A percentile compares a stretch with the other conserved stretches of the same genome.
Evolutionary conservation across 768 basidiomycete genomes (phyloP).

Genomic region (Leccinum disarticulatum): DNA sequence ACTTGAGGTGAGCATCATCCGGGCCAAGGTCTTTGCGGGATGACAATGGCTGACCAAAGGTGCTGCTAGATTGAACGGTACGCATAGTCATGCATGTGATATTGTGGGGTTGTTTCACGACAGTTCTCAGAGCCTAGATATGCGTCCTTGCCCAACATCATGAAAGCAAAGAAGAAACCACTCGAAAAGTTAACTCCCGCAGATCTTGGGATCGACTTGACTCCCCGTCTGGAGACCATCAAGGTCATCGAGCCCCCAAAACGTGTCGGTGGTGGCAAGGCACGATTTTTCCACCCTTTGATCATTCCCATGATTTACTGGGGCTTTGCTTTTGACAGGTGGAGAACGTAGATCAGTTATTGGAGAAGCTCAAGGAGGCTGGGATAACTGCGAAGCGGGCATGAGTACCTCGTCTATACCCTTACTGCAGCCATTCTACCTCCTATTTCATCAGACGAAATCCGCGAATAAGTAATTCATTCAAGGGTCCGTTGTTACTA

Average conservation of each 20-base stretch:
- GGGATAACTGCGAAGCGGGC: constrained; percentile 47
- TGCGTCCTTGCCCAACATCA: constrained; percentile 95
- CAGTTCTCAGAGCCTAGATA: constrained; percentile 82
- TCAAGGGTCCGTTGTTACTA: constrained; percentile 14
- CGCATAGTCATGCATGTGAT: constrained; percentile 7
- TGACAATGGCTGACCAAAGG: not conserved
- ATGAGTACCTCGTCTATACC: constrained; percentile 16
- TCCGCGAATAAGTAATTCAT: constrained; percentile 16
- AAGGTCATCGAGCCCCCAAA: constrained; percentile 89
- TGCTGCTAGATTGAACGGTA: constrained; percentile 67
- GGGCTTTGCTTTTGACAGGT: constrained; percentile 43
- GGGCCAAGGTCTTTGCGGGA: not conserved
- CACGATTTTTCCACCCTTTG: constrained; percentile 22
- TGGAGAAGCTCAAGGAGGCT: constrained; percentile 86
- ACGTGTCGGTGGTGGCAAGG: constrained; percentile 91
- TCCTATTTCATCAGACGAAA: not conserved
- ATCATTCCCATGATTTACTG: not conserved
- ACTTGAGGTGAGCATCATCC: constrained; percentile 68
- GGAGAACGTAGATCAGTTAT: constrained; percentile 82
- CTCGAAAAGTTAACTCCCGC: constrained; percentile 77
- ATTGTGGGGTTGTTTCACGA: not conserved
- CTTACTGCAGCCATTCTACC: constrained; percentile 1
- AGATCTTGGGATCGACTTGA: constrained; percentile 83
- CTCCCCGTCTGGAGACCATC: constrained; percentile 79
- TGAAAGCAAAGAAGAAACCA: constrained; percentile 99